These are phyloP conservation scores for Boletellus dicymbophilus DNA, from an alignment of 1,284 basidiomycete genomes.

Conservation along the genomic window DNA sequence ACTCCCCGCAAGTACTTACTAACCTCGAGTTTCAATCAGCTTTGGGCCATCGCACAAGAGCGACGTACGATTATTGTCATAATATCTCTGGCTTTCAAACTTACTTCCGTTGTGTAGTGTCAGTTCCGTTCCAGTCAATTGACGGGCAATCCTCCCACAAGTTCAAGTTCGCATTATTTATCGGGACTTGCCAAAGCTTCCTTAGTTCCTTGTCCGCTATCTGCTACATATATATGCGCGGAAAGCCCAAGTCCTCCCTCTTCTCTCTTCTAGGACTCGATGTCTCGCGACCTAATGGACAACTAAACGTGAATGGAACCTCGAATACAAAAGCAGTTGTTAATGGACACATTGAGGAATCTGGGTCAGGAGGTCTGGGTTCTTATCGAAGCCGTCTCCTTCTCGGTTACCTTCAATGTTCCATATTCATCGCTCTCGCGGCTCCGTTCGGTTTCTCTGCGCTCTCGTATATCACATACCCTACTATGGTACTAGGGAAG, in stretches of 20 bases:
- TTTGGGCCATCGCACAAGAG: constrained; percentile 94
- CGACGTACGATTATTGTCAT: constrained; percentile 57
- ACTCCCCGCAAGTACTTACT: constrained; percentile 1
- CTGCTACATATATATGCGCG: constrained; percentile 74
- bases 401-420: constrained; percentile 77
- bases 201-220: constrained; percentile 81
- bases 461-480: constrained; percentile 95
- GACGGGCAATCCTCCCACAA: constrained; percentile 67
- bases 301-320: constrained; percentile 18
- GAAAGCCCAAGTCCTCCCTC: constrained; percentile 54
- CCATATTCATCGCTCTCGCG: constrained; percentile 87
- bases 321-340: constrained; percentile 26
- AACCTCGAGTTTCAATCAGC: constrained; percentile 19
- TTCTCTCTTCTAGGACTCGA: constrained; percentile 59
- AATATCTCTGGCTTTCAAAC: neutral
- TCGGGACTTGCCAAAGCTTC: constrained; percentile 87
- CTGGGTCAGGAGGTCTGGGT: constrained; percentile 38
- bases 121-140: constrained; percentile 77
- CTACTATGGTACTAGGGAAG: constrained; percentile 98
- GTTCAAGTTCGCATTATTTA: constrained; percentile 87
- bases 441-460: constrained; percentile 96
- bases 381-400: constrained; percentile 56
- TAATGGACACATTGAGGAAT: constrained; percentile 25
- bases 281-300: constrained; percentile 31
- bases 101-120: constrained; percentile 51